These are phyloP conservation scores for Ophiosphaerella narmari DNA, from an alignment of 2,329 filamentous ascomycete genomes.

Conservation along the genomic window DNA sequence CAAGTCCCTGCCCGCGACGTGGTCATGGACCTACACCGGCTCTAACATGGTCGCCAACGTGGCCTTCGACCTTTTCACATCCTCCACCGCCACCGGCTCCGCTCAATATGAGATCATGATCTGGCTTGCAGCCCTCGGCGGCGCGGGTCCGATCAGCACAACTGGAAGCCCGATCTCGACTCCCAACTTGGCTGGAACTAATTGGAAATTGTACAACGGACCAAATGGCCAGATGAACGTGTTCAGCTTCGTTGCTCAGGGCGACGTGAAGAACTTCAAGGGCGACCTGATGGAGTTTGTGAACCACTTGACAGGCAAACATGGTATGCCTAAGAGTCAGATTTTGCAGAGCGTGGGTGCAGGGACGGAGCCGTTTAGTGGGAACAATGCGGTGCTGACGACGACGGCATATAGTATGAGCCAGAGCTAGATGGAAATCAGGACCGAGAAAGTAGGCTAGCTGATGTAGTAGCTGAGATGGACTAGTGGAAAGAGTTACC, in stretches of 20 bases:
- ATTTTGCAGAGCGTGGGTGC: slow-evolving; percentile 60
- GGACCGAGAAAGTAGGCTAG: too few relatives aligned
- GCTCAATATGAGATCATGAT: slow-evolving; percentile 70
- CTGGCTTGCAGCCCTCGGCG: slow-evolving; percentile 64
- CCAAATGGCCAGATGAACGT: slow-evolving; percentile 64
- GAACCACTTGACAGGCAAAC: slow-evolving; percentile 57
- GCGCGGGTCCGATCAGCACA: slow-evolving; percentile 63
- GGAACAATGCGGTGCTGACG: slow-evolving; percentile 53
- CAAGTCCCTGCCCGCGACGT: slow-evolving; percentile 51
- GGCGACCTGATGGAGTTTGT: slow-evolving; percentile 64
- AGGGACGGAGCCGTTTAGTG: slow-evolving; percentile 63
- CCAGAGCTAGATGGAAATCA: slow-evolving; percentile 17
- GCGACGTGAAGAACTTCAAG: slow-evolving; percentile 57
- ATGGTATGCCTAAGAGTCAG: slow-evolving; percentile 56
- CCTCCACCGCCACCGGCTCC: slow-evolving; percentile 50
- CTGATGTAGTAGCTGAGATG: too few relatives aligned
- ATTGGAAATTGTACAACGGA: slow-evolving; percentile 66
- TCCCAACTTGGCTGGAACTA: slow-evolving; percentile 57
- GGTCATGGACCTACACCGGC: slow-evolving; percentile 57
- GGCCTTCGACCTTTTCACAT: slow-evolving; percentile 66
- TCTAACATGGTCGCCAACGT: slow-evolving; percentile 60
- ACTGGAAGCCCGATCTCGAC: slow-evolving; percentile 60
- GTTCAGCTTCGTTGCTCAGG: slow-evolving; percentile 62
- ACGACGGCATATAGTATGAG: slow-evolving; percentile 46
- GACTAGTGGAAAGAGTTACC: too few relatives aligned